phyloP scores from a whole-genome alignment of 371 early-diverging fungal species.

The Mortierella sp. region DNA sequence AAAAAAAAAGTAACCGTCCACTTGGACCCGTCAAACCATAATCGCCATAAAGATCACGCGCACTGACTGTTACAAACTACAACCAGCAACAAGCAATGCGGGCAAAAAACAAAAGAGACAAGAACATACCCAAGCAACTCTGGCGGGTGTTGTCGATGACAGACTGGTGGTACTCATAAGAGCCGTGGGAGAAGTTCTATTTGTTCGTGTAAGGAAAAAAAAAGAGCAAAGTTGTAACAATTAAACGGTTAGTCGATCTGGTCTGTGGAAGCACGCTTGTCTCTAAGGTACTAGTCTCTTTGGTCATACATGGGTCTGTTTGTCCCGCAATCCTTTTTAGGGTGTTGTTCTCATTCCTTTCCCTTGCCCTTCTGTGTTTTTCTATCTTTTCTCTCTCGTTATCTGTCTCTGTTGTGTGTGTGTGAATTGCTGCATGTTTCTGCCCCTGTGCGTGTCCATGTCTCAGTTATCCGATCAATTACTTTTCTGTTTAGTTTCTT shows the following conservation, averaged over 20 bases:
- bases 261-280: no score
- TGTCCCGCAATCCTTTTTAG: conserved; percentile 2
- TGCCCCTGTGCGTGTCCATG: conserved; percentile 5
- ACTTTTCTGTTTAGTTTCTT: background rate
- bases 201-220: no score
- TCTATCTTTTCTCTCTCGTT: background rate
- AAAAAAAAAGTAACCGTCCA: background rate
- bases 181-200: conserved; percentile 92
- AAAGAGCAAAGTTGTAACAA: no score
- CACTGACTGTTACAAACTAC: background rate
- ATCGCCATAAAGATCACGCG: background rate
- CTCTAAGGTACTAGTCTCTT: background rate
- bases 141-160: conserved; percentile 84
- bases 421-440: background rate
- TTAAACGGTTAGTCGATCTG: no score
- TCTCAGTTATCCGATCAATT: background rate
- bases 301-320: background rate
- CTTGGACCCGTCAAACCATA: conserved; percentile 7
- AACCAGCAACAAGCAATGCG: background rate
- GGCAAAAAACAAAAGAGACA: no score
- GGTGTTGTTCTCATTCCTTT: background rate
- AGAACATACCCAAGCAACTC: conserved; percentile 46
- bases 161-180: conserved; percentile 93
- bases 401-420: background rate
- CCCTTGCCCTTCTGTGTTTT: background rate